These are phyloP conservation scores for Sequoia sempervirens DNA, from an alignment of 75 land plant species.

Conservation along the genomic window DNA sequence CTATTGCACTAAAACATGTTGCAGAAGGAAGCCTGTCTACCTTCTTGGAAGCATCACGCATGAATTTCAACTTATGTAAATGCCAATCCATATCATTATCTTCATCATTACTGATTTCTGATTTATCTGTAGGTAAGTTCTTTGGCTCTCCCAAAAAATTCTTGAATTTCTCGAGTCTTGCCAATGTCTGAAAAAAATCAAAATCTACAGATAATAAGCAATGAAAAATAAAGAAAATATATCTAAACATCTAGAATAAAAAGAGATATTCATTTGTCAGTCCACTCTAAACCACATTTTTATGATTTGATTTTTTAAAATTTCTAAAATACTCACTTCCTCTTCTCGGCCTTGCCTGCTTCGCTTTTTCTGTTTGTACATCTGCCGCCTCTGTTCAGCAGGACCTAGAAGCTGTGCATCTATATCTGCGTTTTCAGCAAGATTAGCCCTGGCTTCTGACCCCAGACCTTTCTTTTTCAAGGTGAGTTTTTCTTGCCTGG, in stretches of 20 bases:
- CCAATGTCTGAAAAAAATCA: conserved; percentile 53
- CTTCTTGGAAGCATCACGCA: conserved; percentile 45
- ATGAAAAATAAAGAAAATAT: neutral
- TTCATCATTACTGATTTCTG: conserved; percentile 11
- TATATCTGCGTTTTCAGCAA: conserved; percentile 54
- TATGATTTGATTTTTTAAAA: neutral
- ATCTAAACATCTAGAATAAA: neutral
- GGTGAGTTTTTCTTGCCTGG: conserved; percentile 57
- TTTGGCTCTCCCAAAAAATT: conserved; percentile 19
- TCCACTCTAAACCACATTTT: neutral
- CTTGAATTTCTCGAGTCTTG: conserved; percentile 71
- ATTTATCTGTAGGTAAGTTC: conserved; percentile 8
- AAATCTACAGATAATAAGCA: neutral
- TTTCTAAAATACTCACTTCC: conserved; percentile 39
- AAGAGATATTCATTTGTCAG: neutral
- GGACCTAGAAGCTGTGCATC: conserved; percentile 72
- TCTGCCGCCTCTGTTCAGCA: conserved; percentile 64
- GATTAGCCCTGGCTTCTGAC: conserved; percentile 85
- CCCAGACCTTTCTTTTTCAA: conserved; percentile 87
- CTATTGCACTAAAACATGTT: neutral
- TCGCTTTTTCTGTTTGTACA: conserved; percentile 78
- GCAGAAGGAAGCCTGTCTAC: conserved; percentile 18
- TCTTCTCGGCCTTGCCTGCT: conserved; percentile 79
- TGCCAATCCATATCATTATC: conserved; percentile 38
- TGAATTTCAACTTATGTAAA: conserved; percentile 46